Percentiles rank a stretch among this genome's conserved stretches.
Evolutionary conservation across 2,329 filamentous ascomycete genomes (phyloP).

Genomic region (Xylaria sp.): DNA sequence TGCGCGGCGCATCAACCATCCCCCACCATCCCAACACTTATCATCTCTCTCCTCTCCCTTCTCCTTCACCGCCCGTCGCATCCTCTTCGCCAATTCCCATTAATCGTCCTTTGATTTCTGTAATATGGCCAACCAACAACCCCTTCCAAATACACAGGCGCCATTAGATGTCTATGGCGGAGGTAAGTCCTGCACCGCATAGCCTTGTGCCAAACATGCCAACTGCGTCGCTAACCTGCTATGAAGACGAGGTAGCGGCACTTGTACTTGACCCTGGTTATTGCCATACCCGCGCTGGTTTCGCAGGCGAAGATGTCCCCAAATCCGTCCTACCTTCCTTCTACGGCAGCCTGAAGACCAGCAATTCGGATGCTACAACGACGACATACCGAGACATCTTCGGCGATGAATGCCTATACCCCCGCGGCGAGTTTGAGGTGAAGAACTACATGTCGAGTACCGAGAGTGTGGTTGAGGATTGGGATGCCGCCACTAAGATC

Average conservation of each 20-base stretch:
- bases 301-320: constrained; percentile 95
- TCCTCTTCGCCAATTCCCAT: background rate
- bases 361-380: constrained; percentile 49
- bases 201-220: constrained; percentile 7
- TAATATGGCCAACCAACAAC: constrained; percentile 39
- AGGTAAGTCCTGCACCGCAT: constrained; percentile 34
- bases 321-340: constrained; percentile 91
- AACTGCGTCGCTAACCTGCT: constrained; percentile 7
- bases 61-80: background rate
- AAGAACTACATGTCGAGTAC: constrained; percentile 84
- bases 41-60: background rate
- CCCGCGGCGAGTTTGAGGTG: constrained; percentile 77
- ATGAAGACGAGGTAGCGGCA: constrained; percentile 90
- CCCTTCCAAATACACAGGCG: constrained; percentile 38
- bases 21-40: background rate
- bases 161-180: constrained; percentile 43
- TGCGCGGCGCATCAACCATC: constrained; percentile 9
- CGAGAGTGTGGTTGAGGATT: constrained; percentile 92
- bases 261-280: constrained; percentile 96
- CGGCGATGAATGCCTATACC: constrained; percentile 88
- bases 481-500: constrained; percentile 86
- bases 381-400: constrained; percentile 65
- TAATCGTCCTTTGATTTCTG: constrained; percentile 5
- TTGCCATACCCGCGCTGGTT: constrained; percentile 88
- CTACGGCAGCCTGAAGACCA: constrained; percentile 70